Base-by-base conservation (phyloP, 2,329 filamentous ascomycete species). In the Fonsecaea nubica region DNA sequence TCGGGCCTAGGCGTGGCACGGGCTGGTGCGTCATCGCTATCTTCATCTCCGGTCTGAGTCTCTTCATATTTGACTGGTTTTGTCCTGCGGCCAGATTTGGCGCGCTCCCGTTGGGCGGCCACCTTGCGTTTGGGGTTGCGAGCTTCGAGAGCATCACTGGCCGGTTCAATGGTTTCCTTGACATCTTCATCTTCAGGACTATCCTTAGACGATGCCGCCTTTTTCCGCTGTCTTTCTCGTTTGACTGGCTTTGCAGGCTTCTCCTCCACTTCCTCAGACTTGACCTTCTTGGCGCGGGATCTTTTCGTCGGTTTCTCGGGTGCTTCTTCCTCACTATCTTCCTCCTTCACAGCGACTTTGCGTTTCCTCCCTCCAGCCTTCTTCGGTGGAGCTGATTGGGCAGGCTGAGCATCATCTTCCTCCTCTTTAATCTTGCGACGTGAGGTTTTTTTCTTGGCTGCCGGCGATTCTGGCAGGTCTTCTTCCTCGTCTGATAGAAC, bases 321-420 rank as follows among this genome's bases (percentile, higher is more conserved):
- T 35, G 68, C 53, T 55, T 55, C 68, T 69, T 70, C 42, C 64
- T 65, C 70, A 58, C 78, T 65, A 40, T 69, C 63, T 18, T 70
- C 66, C 7, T 78, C 77, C 10, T 77, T 76, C 3, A 75, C 74
- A 6, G 59, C 54, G n/a, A 53, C 58, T 35, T 59, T 68, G 38
- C 69, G 64, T 58, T 64, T 66, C 33, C 60, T 48, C 30, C 53
- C 54, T 56, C 25, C n/a, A 15, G 54, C 55, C 42, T 55, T 62
- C 54, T 69, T 66, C 15, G 61, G 56, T 33, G 55, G 56, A 21
- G 58, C 50, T 2, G 52, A 21, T 32, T 40, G 10, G 12, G n/a
- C 40, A 32, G 33, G 21, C 33, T 56, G 33, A 18, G 50, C 48
- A 2, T 62, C 58, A 30, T 65, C 66, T 36, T 63, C 58, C n/a